Evolutionary conservation across 2,329 filamentous ascomycete genomes (phyloP), one percentile per base, ranked within the genome.

Genomic region (Monilinia aucupariae): DNA sequence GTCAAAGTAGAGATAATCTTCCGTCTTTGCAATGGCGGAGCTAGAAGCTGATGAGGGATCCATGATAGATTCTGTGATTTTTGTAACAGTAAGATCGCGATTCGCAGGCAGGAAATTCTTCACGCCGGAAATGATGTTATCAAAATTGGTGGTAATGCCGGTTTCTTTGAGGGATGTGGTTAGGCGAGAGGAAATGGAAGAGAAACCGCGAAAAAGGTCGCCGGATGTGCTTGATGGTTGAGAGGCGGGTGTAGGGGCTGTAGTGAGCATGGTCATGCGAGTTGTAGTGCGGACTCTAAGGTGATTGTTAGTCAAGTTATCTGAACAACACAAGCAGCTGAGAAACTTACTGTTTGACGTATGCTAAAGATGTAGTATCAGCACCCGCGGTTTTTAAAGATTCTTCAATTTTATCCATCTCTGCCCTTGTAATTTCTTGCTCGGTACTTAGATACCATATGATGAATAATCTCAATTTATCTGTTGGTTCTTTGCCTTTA

Each of bases 61-160:
- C 93, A 99, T 99, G 71, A 99, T 88, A 1, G 91, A 96, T 76
- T 99, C 94, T 48, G 94, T 93, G 73, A 99, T 97, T 77, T 97
- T 97, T 63, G 96, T 99, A 60, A 99, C 85, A 0, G 94, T 97
- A 12, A 97, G 83, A 73, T 99, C 96, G 71, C 92, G 91, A 78
- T 99, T 96, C 17, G 86, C 91, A 0, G 96, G 94, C n/a, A 99
- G 79, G 77, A 99, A 96, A 77, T 96, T 97, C 78, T 97, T 99
- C 73, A 99, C 93, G 50, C 93, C 93, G 7, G 91, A 93, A 66
- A 97, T 92, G 50, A 99, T 84, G 37, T 89, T 93, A 75, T 97
- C 94, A 72, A 99, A 91, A 74, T 97, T 97, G 61, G 86, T 86
- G 64, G 87, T 85, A 22, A 96, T 91, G 39, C 85, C 85, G 5